Conservation (phyloP, 305 asterid genomes). For the Fraxinus dipetala region DNA sequence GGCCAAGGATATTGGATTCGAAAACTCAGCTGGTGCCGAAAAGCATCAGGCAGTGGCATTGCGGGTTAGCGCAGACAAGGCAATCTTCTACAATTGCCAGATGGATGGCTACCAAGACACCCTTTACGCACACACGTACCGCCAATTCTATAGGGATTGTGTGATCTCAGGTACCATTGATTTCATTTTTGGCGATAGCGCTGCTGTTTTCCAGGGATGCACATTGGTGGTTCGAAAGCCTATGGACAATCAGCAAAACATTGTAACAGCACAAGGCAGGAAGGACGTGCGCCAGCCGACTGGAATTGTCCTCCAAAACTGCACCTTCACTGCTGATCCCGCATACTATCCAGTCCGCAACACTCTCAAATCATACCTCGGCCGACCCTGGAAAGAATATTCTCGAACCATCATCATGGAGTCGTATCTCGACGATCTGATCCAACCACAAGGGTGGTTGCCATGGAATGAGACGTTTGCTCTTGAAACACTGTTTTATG, state of each 20-base stretch:
- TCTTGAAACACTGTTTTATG: constrained; percentile 42
- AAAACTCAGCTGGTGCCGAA: constrained; percentile 40
- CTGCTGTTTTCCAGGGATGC: constrained; percentile 49
- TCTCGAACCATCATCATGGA: constrained; percentile 45
- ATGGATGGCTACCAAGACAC: constrained; percentile 56
- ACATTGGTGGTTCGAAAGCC: constrained; percentile 38
- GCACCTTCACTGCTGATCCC: constrained; percentile 29
- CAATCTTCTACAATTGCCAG: constrained; percentile 43
- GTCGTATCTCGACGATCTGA: constrained; percentile 29
- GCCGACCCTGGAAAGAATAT: constrained; percentile 52
- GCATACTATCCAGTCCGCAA: constrained; percentile 22
- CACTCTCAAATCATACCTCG: constrained; percentile 29
- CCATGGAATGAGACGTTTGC: constrained; percentile 31
- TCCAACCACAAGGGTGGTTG: constrained; percentile 50
- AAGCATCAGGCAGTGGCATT: constrained; percentile 56
- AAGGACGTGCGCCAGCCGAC: constrained; percentile 26
- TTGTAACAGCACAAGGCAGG: constrained; percentile 55
- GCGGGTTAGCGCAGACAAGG: constrained; percentile 38
- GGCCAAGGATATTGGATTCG: constrained; percentile 42
- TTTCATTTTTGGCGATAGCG: constrained; percentile 48
- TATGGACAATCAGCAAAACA: constrained; percentile 29
- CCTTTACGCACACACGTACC: constrained; percentile 48
- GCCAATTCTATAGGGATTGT: constrained; percentile 53
- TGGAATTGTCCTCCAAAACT: constrained; percentile 42
- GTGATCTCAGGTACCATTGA: constrained; percentile 53